A percentile compares a stretch with the other conserved stretches of the same genome.
phyloP scores from a whole-genome alignment of 2,329 filamentous ascomycete genomes.

The Colletotrichum viniferum region DNA sequence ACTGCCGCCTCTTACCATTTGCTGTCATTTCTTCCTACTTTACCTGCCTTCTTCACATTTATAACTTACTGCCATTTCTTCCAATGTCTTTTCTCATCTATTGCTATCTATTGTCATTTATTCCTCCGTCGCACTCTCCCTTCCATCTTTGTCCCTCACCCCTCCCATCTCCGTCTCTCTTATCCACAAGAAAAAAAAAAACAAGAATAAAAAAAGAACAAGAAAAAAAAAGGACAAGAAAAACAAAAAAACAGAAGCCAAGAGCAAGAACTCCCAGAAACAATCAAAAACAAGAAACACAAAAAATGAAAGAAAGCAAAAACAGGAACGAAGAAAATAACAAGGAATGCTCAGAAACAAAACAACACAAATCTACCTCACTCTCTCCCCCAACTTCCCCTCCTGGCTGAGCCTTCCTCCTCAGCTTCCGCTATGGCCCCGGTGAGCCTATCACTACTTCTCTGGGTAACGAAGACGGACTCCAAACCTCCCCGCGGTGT shows the following conservation, averaged over 20 bases:
- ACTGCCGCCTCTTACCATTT: too few species aligned
- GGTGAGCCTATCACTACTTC: constrained; percentile 3
- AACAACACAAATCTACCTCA: background rate
- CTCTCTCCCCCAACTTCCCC: background rate
- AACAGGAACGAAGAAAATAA: background rate
- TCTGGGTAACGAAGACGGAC: constrained; percentile 14
- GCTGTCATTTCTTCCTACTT: too few species aligned
- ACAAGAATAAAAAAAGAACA: background rate
- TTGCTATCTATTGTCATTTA: background rate
- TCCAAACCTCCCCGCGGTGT: constrained; percentile 16
- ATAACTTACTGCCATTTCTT: background rate
- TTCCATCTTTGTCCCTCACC: background rate
- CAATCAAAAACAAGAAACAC: background rate
- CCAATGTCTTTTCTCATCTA: background rate
- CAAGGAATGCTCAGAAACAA: background rate
- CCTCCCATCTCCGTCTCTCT: background rate
- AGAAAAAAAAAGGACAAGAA: fast-evolving
- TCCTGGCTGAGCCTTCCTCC: background rate
- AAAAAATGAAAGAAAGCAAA: background rate
- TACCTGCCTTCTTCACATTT: background rate
- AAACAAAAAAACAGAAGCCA: background rate
- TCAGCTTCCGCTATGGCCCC: background rate
- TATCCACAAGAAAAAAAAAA: background rate
- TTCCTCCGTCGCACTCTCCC: background rate
- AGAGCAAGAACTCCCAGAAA: background rate